These are phyloP conservation scores for Lunularia cruciata DNA, from an alignment of 225 moss, liverwort and hornwort genomes.

Conservation along the genomic window DNA sequence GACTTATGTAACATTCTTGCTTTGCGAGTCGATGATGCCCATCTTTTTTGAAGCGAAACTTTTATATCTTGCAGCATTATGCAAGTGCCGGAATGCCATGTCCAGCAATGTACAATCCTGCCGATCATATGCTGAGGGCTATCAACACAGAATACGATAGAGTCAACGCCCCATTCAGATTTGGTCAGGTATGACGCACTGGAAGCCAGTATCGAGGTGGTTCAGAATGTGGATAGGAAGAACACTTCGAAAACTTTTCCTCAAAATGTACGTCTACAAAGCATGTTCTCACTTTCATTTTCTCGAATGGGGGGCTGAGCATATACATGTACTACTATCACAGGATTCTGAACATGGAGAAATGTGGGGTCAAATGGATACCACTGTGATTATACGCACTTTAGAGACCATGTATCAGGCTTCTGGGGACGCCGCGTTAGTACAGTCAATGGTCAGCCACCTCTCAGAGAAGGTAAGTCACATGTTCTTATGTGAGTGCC, in stretches of 20 bases:
- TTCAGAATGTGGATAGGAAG: no score
- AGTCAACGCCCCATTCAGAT: slow-evolving; percentile 41
- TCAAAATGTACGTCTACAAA: no score
- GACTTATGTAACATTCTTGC: no score
- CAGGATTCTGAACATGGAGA: slow-evolving; percentile 55
- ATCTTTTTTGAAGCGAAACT: no score
- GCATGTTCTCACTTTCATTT: no score
- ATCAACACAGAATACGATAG: slow-evolving; percentile 56
- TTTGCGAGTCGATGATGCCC: no score
- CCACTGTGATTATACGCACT: slow-evolving; percentile 51
- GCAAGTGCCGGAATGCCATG: slow-evolving; percentile 49
- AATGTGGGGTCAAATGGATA: slow-evolving; percentile 54
- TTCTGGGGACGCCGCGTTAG: slow-evolving; percentile 49
- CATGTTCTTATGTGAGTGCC: no score
- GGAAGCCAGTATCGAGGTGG: no score
- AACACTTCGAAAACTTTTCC: no score
- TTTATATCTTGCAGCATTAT: slow-evolving; percentile 42
- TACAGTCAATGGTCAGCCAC: slow-evolving; percentile 51
- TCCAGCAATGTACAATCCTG: slow-evolving; percentile 49
- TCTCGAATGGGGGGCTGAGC: no score
- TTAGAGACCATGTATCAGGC: slow-evolving; percentile 47
- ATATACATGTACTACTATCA: no score
- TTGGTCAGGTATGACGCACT: slow-evolving; percentile 53
- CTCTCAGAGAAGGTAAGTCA: slow-evolving; percentile 49
- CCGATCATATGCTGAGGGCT: slow-evolving; percentile 49